Conservation (phyloP, 176 grass and related monocot genomes). For the Zea luxurians region DNA sequence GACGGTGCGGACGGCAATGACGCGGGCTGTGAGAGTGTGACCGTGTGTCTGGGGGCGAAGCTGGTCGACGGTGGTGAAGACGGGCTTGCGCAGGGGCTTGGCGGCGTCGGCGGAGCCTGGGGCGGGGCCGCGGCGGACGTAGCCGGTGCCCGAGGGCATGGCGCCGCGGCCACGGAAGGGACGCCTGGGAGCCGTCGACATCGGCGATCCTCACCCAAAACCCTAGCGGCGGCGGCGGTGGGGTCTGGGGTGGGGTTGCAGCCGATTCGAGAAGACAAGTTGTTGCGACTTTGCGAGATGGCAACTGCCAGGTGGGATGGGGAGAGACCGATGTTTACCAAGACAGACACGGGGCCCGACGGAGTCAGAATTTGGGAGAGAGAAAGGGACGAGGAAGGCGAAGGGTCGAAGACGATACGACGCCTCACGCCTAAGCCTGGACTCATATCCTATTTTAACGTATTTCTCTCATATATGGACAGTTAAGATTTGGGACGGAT, state of each 20-base stretch:
- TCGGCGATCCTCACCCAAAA: neutral
- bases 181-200: neutral
- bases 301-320: neutral
- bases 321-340: too few species aligned
- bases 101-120: neutral
- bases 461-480: too few species aligned
- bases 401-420: too few species aligned
- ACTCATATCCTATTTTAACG: too few species aligned
- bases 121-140: conserved; percentile 1
- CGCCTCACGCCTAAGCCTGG: too few species aligned
- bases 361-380: too few species aligned
- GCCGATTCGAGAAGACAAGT: conserved; percentile 8
- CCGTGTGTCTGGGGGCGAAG: neutral
- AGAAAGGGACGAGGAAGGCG: too few species aligned
- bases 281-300: neutral
- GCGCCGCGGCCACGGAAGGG: neutral
- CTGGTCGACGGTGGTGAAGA: conserved; percentile 53
- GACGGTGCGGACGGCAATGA: conserved; percentile 42
- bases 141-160: conserved; percentile 13
- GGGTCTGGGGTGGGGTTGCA: neutral
- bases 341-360: too few species aligned
- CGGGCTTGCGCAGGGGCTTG: conserved; percentile 44
- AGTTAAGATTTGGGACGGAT: too few species aligned
- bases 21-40: conserved; percentile 45
- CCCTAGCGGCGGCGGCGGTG: neutral